A percentile compares a stretch with the other conserved stretches of the same genome.
These are phyloP conservation scores for Iberis pinnata DNA, from an alignment of 345 rosid species.

Conservation along the genomic window DNA sequence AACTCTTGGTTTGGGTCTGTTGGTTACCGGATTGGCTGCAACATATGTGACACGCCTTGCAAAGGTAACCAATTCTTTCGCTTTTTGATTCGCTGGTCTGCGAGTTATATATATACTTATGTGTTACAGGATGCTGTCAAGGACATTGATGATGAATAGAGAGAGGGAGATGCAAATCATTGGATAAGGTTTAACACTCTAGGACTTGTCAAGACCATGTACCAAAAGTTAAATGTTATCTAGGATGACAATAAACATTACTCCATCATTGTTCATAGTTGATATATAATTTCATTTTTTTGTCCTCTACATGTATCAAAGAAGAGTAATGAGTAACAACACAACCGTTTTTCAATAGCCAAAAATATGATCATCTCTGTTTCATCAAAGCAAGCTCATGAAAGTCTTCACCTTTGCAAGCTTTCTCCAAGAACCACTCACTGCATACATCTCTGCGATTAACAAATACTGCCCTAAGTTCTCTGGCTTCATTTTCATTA, in stretches of 20 bases:
- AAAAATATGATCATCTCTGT: no score
- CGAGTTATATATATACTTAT: background rate
- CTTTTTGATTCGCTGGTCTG: background rate
- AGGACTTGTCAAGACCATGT: constrained; percentile 16
- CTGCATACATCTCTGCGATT: constrained; percentile 58
- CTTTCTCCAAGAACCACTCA: constrained; percentile 50
- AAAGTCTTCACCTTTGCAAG: constrained; percentile 48
- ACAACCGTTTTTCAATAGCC: no score
- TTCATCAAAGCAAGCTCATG: constrained; percentile 56
- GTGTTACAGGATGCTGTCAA: constrained; percentile 60
- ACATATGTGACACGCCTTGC: constrained; percentile 84
- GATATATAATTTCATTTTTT: constrained; percentile 2
- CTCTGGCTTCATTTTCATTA: constrained; percentile 45
- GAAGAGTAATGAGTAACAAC: no score
- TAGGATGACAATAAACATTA: constrained; percentile 7
- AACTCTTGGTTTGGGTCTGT: constrained; percentile 77
- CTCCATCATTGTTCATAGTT: constrained; percentile 15
- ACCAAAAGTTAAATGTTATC: constrained; percentile 8
- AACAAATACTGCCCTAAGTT: constrained; percentile 52
- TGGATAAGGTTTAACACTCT: constrained; percentile 1
- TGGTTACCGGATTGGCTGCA: constrained; percentile 82
- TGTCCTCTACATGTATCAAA: background rate
- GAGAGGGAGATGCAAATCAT: constrained; percentile 17
- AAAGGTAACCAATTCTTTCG: constrained; percentile 42
- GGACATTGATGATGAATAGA: constrained; percentile 48